These are phyloP conservation scores for Rhizopogon salebrosus DNA, from an alignment of 768 basidiomycete genomes.

Conservation along the genomic window DNA sequence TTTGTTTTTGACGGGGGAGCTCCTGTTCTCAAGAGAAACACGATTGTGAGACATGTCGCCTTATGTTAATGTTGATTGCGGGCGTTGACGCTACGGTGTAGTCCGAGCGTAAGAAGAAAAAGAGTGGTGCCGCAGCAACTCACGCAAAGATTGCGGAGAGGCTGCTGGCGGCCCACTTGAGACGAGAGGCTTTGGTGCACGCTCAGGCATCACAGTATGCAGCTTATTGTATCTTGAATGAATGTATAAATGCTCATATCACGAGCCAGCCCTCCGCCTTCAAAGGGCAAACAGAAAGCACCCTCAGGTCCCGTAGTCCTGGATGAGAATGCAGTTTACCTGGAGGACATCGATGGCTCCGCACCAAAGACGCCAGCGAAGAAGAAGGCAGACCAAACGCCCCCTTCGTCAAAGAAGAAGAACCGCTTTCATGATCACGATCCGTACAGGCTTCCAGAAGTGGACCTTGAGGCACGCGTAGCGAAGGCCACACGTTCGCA, in stretches of 20 bases:
- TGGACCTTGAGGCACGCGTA: conserved; percentile 62
- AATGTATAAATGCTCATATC: neutral
- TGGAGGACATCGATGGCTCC: conserved; percentile 74
- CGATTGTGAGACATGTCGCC: conserved; percentile 56
- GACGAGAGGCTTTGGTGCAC: conserved; percentile 79
- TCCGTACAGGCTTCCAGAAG: conserved; percentile 87
- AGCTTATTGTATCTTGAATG: neutral
- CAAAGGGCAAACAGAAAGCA: conserved; percentile 42
- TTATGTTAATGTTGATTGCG: no score
- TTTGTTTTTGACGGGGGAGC: conserved; percentile 99
- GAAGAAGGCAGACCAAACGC: conserved; percentile 23
- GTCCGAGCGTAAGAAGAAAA: conserved; percentile 87
- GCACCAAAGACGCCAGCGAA: conserved; percentile 46
- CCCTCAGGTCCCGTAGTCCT: conserved; percentile 45
- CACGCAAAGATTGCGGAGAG: conserved; percentile 87
- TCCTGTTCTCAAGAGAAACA: conserved; percentile 81
- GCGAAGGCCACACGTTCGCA: conserved; percentile 54
- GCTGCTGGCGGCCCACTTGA: conserved; percentile 88
- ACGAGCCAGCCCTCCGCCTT: conserved; percentile 17
- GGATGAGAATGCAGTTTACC: conserved; percentile 74
- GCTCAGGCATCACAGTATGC: conserved; percentile 40
- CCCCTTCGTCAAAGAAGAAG: conserved; percentile 53
- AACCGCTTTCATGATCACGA: conserved; percentile 73
- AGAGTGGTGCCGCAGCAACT: conserved; percentile 81
- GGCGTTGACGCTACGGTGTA: conserved; percentile 26